phyloP scores from a whole-genome alignment of 768 basidiomycete species.

The Tylopilus sp. region DNA sequence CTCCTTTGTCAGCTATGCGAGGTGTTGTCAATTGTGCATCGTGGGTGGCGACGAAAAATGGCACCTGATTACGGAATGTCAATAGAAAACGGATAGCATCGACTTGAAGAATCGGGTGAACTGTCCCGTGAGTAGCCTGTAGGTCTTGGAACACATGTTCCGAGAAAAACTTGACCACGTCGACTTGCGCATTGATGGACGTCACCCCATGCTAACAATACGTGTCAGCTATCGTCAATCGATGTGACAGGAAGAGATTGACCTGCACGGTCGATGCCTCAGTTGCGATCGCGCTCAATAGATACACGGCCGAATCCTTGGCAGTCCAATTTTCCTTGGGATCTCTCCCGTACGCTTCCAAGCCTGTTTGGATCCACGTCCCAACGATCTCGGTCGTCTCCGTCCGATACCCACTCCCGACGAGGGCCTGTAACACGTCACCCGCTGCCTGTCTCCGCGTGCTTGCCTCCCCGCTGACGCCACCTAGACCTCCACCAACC shows the following conservation, averaged over 20 bases:
- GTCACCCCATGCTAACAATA: constrained; percentile 80
- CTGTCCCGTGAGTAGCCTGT: constrained; percentile 58
- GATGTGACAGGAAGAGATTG: constrained; percentile 13
- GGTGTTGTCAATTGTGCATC: background rate
- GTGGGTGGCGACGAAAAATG: background rate
- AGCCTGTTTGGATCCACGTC: constrained; percentile 74
- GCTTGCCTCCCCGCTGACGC: constrained; percentile 55
- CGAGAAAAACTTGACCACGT: constrained; percentile 94
- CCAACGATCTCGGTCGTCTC: constrained; percentile 88
- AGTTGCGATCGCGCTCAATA: constrained; percentile 91
- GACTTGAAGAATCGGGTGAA: constrained; percentile 90
- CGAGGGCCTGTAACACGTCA: constrained; percentile 91
- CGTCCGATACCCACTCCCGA: constrained; percentile 72
- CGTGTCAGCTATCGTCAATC: background rate
- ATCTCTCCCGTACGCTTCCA: constrained; percentile 66
- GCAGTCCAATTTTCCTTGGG: constrained; percentile 72
- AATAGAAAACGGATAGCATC: constrained; percentile 94
- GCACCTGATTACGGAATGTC: constrained; percentile 93
- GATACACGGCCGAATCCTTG: constrained; percentile 91
- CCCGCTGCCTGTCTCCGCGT: constrained; percentile 92
- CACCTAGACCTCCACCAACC: constrained; percentile 31
- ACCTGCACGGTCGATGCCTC: constrained; percentile 85
- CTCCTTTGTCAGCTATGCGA: constrained; percentile 76
- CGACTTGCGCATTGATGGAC: constrained; percentile 85
- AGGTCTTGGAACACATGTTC: constrained; percentile 88